Conservation (phyloP, 164 flowering plant species). For the Magnolia officinalis region DNA sequence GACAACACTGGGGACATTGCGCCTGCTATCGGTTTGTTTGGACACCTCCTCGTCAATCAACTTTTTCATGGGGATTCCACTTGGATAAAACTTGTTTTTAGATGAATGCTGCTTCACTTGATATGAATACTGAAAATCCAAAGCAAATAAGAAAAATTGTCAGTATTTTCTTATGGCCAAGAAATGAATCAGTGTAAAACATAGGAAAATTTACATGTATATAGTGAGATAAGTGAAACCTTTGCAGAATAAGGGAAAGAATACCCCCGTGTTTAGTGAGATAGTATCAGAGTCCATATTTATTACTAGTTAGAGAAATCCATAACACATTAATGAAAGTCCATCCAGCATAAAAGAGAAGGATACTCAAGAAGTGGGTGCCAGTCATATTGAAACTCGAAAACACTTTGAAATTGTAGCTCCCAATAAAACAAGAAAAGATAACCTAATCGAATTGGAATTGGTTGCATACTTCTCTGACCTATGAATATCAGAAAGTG, state of each 20-base stretch:
- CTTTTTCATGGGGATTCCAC: conserved; percentile 64
- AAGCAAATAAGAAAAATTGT: not conserved
- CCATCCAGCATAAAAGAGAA: not conserved
- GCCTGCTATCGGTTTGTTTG: conserved; percentile 38
- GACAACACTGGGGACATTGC: conserved; percentile 67
- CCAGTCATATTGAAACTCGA: no score
- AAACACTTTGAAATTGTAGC: no score
- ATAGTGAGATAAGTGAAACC: no score
- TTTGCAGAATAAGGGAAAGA: no score
- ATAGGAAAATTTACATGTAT: not conserved
- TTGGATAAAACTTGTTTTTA: conserved; percentile 32
- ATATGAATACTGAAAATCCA: conserved; percentile 40
- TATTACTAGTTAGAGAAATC: not conserved
- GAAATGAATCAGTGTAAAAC: not conserved
- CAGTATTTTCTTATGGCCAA: not conserved
- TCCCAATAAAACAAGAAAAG: no score
- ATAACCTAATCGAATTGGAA: no score
- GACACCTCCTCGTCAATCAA: conserved; percentile 62
- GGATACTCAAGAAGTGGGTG: not conserved
- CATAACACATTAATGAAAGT: not conserved
- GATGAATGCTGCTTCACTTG: conserved; percentile 39
- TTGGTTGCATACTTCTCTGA: no score
- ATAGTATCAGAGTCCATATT: not conserved
- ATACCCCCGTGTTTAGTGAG: not conserved
- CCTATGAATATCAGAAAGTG: no score